Evolutionary conservation across 2,329 filamentous ascomycete genomes (phyloP).

Genomic region (Thermoascus crustaceus): DNA sequence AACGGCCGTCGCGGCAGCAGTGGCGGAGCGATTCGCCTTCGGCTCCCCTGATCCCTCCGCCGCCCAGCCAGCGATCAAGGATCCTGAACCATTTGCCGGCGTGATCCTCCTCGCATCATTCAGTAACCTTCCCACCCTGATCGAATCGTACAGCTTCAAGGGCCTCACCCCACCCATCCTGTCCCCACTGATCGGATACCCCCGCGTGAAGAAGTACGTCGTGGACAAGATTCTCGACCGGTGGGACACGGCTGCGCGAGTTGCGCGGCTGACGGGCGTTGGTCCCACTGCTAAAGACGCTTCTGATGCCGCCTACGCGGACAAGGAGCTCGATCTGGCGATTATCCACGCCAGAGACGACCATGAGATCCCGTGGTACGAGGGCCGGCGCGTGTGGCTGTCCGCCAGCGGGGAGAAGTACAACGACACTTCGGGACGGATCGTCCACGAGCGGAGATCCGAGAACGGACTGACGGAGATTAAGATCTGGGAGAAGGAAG

Average conservation of each 20-base stretch:
- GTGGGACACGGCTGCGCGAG: constrained; percentile 65
- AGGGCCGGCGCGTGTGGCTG: constrained; percentile 34
- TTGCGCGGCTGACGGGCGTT: constrained; percentile 40
- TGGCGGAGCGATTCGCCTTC: constrained; percentile 62
- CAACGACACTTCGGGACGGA: constrained; percentile 17
- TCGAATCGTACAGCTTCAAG: constrained; percentile 69
- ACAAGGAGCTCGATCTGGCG: constrained; percentile 52
- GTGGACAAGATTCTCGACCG: constrained; percentile 62
- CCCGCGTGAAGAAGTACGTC: constrained; percentile 54
- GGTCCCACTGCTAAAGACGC: constrained; percentile 27
- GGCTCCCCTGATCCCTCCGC: constrained; percentile 24
- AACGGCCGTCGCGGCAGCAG: constrained; percentile 70
- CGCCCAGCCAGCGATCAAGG: constrained; percentile 34
- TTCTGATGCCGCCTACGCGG: constrained; percentile 46
- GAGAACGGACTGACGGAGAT: constrained; percentile 24
- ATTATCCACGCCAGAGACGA: constrained; percentile 78
- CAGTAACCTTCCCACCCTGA: constrained; percentile 61
- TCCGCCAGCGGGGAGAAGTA: constrained; percentile 25
- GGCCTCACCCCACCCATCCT: constrained; percentile 67
- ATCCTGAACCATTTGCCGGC: constrained; percentile 61
- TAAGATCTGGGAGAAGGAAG: constrained; percentile 30
- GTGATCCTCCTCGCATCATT: constrained; percentile 75
- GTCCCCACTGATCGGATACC: constrained; percentile 62
- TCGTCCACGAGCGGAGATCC: constrained; percentile 22
- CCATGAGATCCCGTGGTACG: constrained; percentile 65